These are phyloP conservation scores for Nothomitra cinnamomea DNA, from an alignment of 2,329 filamentous ascomycete species.

Conservation along the genomic window DNA sequence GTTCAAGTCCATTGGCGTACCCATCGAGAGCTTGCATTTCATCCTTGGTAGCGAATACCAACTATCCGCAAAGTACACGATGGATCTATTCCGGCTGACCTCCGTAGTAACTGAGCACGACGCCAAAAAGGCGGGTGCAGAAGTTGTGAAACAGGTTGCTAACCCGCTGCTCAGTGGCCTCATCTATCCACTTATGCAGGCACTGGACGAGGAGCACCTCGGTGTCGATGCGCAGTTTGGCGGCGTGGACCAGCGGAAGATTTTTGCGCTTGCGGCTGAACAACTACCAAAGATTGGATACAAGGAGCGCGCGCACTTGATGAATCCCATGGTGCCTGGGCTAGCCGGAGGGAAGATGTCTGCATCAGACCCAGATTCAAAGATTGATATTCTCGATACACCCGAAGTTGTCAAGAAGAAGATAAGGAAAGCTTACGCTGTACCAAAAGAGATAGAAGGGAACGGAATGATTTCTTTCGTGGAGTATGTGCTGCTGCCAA, in stretches of 20 bases:
- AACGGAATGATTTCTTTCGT: constrained; percentile 81
- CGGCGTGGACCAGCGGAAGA: constrained; percentile 72
- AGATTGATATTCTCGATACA: constrained; percentile 82
- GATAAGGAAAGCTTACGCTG: constrained; percentile 67
- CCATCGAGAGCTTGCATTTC: constrained; percentile 64
- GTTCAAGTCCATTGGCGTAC: constrained; percentile 61
- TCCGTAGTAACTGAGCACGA: constrained; percentile 59
- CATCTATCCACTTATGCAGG: constrained; percentile 77
- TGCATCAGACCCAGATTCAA: constrained; percentile 52
- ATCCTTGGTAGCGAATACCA: constrained; percentile 78
- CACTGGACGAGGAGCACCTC: constrained; percentile 78
- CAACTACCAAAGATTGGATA: constrained; percentile 76
- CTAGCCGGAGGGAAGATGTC: constrained; percentile 72
- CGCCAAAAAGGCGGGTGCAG: constrained; percentile 78
- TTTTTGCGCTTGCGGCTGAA: constrained; percentile 74
- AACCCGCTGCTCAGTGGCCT: constrained; percentile 59
- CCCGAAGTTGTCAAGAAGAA: constrained; percentile 64
- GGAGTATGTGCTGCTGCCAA: constrained; percentile 72
- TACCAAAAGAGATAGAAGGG: constrained; percentile 58
- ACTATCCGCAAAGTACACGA: constrained; percentile 48
- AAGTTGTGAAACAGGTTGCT: constrained; percentile 82
- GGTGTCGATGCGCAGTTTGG: constrained; percentile 81
- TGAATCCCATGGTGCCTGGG: constrained; percentile 83
- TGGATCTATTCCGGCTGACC: constrained; percentile 71
- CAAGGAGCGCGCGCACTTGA: constrained; percentile 53